phyloP scores from a whole-genome alignment of 2,329 filamentous ascomycete species.

The Claviceps maximensis region DNA sequence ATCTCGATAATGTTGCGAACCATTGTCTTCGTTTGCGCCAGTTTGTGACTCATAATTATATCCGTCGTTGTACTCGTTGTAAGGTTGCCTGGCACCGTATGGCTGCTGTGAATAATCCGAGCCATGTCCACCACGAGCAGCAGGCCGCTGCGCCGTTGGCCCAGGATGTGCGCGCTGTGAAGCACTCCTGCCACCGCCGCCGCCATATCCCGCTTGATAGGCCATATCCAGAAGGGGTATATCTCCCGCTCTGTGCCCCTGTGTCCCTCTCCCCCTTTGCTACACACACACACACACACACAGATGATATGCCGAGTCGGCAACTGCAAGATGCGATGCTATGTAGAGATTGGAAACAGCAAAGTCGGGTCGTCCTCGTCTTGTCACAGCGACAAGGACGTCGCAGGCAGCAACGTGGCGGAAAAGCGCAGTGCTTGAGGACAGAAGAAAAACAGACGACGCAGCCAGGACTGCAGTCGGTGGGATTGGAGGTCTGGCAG shows the following conservation, averaged over 20 bases:
- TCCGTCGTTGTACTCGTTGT: constrained; percentile 32
- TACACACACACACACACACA: no score
- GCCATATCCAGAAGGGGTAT: constrained; percentile 34
- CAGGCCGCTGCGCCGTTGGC: constrained; percentile 27
- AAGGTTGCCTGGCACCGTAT: constrained; percentile 25
- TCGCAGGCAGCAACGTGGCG: not conserved
- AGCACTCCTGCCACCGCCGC: constrained; percentile 14
- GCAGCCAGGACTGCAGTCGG: no score
- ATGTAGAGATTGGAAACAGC: no score
- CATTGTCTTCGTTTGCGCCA: constrained; percentile 21
- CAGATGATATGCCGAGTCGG: not conserved
- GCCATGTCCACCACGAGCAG: constrained; percentile 20
- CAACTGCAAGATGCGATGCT: not conserved
- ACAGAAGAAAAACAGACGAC: no score
- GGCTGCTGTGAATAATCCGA: constrained; percentile 19
- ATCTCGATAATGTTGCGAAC: constrained; percentile 25
- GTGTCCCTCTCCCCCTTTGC: not conserved
- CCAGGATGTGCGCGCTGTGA: constrained; percentile 37
- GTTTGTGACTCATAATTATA: constrained; percentile 33
- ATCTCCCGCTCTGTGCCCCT: no score
- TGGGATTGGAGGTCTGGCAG: no score
- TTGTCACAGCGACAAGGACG: not conserved
- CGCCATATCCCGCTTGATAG: constrained; percentile 33
- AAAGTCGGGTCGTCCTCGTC: not conserved
- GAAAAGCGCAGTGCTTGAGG: not conserved